A percentile compares a stretch with the other conserved stretches of the same genome.
phyloP scores from a whole-genome alignment of 2,329 filamentous ascomycete species.

The Penicillium digitatum region DNA sequence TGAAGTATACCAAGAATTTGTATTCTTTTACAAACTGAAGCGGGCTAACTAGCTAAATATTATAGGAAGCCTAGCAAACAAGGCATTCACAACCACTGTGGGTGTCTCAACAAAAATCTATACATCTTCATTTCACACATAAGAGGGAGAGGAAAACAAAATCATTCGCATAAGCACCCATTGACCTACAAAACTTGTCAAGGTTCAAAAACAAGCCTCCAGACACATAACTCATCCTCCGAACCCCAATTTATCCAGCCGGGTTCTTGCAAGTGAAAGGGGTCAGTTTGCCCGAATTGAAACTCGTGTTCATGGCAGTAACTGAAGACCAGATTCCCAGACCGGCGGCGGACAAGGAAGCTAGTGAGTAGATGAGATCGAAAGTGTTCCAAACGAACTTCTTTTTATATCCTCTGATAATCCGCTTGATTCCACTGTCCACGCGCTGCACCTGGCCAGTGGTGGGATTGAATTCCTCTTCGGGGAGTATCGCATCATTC shows the following conservation, averaged over 20 bases:
- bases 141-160: background rate
- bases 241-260: conserved; percentile 6
- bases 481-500: conserved; percentile 23
- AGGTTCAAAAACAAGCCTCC: background rate
- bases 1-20: no score
- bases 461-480: conserved; percentile 21
- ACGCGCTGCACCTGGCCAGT: conserved; percentile 10
- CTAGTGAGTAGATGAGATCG: conserved; percentile 10
- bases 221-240: background rate
- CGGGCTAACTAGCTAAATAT: no score
- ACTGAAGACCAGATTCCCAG: conserved; percentile 18
- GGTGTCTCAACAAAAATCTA: background rate
- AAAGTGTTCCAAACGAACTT: conserved; percentile 16
- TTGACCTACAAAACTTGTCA: background rate
- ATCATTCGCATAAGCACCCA: background rate
- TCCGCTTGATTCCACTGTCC: conserved; percentile 13
- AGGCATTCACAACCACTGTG: no score
- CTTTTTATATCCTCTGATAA: conserved; percentile 15
- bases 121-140: background rate
- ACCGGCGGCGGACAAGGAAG: conserved; percentile 9
- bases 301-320: conserved; percentile 5
- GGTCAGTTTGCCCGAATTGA: conserved; percentile 1
- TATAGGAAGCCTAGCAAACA: no score
- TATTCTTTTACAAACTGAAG: no score
- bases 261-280: conserved; percentile 15